Evolutionary conservation across 192 early-diverging fungal species (phyloP).

Genomic region (Linnemannia exigua): DNA sequence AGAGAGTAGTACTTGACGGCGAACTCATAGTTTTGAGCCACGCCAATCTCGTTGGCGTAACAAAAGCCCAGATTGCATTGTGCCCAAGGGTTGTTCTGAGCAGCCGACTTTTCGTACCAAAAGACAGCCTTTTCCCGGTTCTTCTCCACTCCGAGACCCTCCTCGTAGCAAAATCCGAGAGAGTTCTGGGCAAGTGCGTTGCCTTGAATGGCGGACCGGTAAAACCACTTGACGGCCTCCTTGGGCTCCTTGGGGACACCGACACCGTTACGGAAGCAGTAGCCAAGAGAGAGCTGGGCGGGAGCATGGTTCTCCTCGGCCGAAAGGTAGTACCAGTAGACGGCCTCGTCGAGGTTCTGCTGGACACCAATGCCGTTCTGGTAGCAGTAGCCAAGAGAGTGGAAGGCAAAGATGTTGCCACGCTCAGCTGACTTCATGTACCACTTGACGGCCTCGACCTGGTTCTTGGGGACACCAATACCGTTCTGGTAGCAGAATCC

Average conservation of each 20-base stretch:
- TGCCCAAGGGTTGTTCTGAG: constrained; percentile 83
- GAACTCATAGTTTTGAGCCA: constrained; percentile 61
- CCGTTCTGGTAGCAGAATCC: constrained; percentile 93
- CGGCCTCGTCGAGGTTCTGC: constrained; percentile 64
- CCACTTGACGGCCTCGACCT: constrained; percentile 65
- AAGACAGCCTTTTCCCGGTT: constrained; percentile 70
- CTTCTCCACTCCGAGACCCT: constrained; percentile 78
- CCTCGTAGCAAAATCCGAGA: constrained; percentile 86
- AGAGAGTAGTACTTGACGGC: constrained; percentile 69
- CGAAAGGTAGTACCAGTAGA: constrained; percentile 68
- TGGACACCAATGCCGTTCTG: constrained; percentile 71
- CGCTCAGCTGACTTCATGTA: constrained; percentile 62
- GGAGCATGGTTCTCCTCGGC: constrained; percentile 70
- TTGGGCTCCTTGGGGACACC: constrained; percentile 70
- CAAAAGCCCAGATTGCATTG: constrained; percentile 89
- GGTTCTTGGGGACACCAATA: constrained; percentile 76
- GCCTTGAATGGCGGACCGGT: constrained; percentile 73
- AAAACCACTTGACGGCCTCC: constrained; percentile 75
- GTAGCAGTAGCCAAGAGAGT: constrained; percentile 72
- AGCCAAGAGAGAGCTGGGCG: constrained; percentile 70
- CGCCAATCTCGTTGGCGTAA: constrained; percentile 82
- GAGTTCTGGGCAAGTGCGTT: constrained; percentile 86
- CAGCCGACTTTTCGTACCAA: constrained; percentile 77
- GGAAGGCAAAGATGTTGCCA: constrained; percentile 71
- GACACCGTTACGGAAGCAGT: constrained; percentile 73